A percentile compares a stretch with the other conserved stretches of the same genome.
Conservation (phyloP, 176 grass and related monocot genomes). For the Carex littledalei region DNA sequence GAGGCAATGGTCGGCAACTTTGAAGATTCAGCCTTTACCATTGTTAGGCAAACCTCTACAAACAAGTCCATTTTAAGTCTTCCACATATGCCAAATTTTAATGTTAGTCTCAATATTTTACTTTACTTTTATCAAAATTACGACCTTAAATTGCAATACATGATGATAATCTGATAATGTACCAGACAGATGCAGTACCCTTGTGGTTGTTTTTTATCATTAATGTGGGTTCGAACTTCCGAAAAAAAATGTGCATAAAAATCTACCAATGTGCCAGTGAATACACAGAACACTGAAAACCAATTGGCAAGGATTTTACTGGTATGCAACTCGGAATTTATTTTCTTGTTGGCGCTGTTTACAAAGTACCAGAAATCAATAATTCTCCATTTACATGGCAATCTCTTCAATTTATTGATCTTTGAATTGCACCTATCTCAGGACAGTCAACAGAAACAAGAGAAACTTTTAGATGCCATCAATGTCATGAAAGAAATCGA, state of each 20-base stretch:
- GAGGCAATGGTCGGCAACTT: slow-evolving; percentile 95
- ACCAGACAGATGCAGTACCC: neutral
- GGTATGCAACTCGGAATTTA: neutral
- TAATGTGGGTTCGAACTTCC: neutral
- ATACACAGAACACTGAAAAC: neutral
- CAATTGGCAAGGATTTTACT: neutral
- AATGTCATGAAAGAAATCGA: slow-evolving; percentile 70
- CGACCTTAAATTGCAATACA: neutral
- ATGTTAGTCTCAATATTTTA: slow-evolving; percentile 25
- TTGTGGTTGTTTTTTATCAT: neutral
- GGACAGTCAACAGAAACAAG: slow-evolving; percentile 48
- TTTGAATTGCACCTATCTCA: slow-evolving; percentile 22
- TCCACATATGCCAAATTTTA: slow-evolving; percentile 22
- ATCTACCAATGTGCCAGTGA: neutral
- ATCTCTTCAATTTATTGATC: neutral
- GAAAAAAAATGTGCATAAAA: neutral
- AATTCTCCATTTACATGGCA: neutral
- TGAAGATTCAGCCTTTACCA: slow-evolving; percentile 73
- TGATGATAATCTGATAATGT: neutral
- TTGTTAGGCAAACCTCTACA: slow-evolving; percentile 48
- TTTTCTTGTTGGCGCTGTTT: neutral
- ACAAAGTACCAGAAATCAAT: neutral
- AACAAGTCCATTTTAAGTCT: slow-evolving; percentile 35
- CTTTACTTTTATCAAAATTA: neutral
- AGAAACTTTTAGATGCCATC: slow-evolving; percentile 55